phyloP scores from a whole-genome alignment of 345 rosid genomes.

The Acer campestre region DNA sequence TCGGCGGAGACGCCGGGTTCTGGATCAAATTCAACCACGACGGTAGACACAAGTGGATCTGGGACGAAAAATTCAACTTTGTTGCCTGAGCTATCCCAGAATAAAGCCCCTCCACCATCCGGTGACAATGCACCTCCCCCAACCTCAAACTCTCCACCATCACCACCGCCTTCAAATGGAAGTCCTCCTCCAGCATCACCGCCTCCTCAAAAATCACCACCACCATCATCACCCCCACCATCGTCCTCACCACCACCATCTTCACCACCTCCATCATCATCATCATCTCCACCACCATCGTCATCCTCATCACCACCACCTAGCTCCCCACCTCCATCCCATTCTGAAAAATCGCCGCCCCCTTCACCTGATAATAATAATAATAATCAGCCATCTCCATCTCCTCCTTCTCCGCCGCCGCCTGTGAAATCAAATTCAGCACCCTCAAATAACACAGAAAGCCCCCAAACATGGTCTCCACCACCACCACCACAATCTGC shows the following conservation, averaged over 20 bases:
- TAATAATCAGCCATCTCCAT: slow-evolving; percentile 22
- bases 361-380: slow-evolving; percentile 17
- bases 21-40: slow-evolving; percentile 14
- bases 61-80: slow-evolving; percentile 18
- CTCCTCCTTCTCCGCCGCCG: slow-evolving; percentile 15
- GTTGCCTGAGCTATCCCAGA: slow-evolving; percentile 20
- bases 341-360: slow-evolving; percentile 19
- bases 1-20: slow-evolving; percentile 43
- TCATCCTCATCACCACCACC: neutral
- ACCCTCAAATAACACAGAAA: slow-evolving; percentile 12
- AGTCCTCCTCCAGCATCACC: slow-evolving; percentile 13
- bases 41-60: slow-evolving; percentile 13
- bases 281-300: neutral
- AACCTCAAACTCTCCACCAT: slow-evolving; percentile 8
- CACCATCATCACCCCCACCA: slow-evolving; percentile 18
- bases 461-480: slow-evolving; percentile 28
- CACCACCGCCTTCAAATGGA: slow-evolving; percentile 9
- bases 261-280: slow-evolving; percentile 19
- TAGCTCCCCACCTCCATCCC: slow-evolving; percentile 28
- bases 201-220: slow-evolving; percentile 22
- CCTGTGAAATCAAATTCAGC: slow-evolving; percentile 12
- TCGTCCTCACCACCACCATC: slow-evolving; percentile 2
- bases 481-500: slow-evolving; percentile 25
- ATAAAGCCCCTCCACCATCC: slow-evolving; percentile 22
- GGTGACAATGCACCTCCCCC: slow-evolving; percentile 22